These are phyloP conservation scores for Mycena kentingensis DNA, from an alignment of 768 basidiomycete species.

Conservation along the genomic window DNA sequence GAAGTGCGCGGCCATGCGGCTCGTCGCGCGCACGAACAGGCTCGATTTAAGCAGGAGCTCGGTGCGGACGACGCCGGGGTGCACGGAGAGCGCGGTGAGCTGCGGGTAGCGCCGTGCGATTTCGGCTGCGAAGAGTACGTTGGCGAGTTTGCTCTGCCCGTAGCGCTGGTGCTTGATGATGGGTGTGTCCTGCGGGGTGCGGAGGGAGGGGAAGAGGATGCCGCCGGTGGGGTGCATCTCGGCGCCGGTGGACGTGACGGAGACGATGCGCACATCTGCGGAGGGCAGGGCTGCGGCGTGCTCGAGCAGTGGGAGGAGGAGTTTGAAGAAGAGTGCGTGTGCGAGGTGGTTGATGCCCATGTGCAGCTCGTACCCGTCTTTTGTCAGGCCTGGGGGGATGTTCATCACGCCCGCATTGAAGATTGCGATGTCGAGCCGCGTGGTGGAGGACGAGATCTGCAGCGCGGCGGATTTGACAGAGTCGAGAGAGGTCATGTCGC, in stretches of 20 bases:
- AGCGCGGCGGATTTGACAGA: slow-evolving; percentile 7
- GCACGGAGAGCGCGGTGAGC: slow-evolving; percentile 12
- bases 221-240: slow-evolving; percentile 4
- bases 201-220: slow-evolving; percentile 8
- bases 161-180: slow-evolving; percentile 6
- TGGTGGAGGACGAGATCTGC: slow-evolving; percentile 1
- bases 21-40: not conserved
- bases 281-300: not conserved
- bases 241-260: slow-evolving; percentile 5
- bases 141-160: slow-evolving; percentile 18
- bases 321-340: slow-evolving; percentile 45
- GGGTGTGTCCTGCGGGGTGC: slow-evolving; percentile 8
- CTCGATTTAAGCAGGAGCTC: not conserved
- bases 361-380: slow-evolving; percentile 20
- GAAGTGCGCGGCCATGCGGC: not conserved
- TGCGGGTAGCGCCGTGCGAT: slow-evolving; percentile 10
- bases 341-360: slow-evolving; percentile 31
- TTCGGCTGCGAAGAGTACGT: slow-evolving; percentile 11
- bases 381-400: slow-evolving; percentile 2
- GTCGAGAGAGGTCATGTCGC: slow-evolving; percentile 15
- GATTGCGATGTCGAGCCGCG: slow-evolving; percentile 17
- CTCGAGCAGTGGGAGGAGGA: slow-evolving; percentile 43
- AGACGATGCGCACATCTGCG: slow-evolving; percentile 40
- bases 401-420: slow-evolving; percentile 19
- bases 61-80: slow-evolving; percentile 15